Percentiles rank a stretch among this genome's conserved stretches.
Conservation (phyloP, 2,329 filamentous ascomycete species). For the Xylaria hypoxylon region DNA sequence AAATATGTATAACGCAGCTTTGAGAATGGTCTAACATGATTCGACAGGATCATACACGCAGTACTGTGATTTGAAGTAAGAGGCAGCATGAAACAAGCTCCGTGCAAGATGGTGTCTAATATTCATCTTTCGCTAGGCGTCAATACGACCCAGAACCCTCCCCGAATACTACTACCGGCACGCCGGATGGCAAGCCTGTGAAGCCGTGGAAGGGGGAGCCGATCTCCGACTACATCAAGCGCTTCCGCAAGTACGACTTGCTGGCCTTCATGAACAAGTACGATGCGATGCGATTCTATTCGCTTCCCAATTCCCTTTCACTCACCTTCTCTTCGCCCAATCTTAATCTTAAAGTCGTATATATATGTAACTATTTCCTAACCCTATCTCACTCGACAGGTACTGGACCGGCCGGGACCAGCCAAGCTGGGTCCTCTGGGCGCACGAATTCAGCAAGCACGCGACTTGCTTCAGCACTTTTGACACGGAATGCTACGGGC, state of each 20-base stretch:
- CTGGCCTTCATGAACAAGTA: slow-evolving; percentile 73
- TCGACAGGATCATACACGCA: slow-evolving; percentile 71
- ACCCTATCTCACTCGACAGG: slow-evolving; percentile 16
- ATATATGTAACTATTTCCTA: neutral
- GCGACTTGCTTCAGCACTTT: slow-evolving; percentile 76
- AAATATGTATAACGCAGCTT: neutral
- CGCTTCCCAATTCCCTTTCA: neutral
- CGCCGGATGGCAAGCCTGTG: slow-evolving; percentile 63
- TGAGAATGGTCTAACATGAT: slow-evolving; percentile 54
- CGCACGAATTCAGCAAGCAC: slow-evolving; percentile 75
- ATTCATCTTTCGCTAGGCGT: slow-evolving; percentile 52
- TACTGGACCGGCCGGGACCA: slow-evolving; percentile 71
- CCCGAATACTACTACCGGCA: slow-evolving; percentile 72
- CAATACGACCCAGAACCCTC: slow-evolving; percentile 72
- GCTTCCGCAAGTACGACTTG: slow-evolving; percentile 69
- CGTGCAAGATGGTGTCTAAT: neutral
- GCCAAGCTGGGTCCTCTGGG: slow-evolving; percentile 72
- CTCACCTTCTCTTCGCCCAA: slow-evolving; percentile 29
- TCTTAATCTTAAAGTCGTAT: slow-evolving; percentile 34
- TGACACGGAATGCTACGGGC: slow-evolving; percentile 73
- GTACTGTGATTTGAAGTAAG: slow-evolving; percentile 70
- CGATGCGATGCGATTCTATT: slow-evolving; percentile 4
- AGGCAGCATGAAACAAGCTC: neutral
- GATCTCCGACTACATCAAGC: slow-evolving; percentile 68
- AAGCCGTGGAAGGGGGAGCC: slow-evolving; percentile 68